Evolutionary conservation across 2,329 filamentous ascomycete species (phyloP), one percentile per base, ranked within the genome.

Genomic region (Sphaerostilbella broomeana): DNA sequence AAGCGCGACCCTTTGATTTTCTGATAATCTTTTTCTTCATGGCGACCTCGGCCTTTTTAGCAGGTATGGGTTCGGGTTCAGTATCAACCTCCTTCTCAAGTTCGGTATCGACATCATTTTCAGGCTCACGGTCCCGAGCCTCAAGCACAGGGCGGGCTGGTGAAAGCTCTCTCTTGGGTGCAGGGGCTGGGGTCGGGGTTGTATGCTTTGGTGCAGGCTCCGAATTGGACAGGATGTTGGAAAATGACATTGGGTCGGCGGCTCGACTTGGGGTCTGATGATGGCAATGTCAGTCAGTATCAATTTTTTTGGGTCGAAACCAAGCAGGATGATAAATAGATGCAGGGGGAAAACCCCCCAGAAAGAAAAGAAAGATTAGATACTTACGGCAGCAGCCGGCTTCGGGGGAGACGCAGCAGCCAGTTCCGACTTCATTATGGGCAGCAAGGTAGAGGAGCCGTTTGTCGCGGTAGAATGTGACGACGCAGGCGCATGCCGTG

Each of bases 161-260:
- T 36, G 52, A 47, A 22, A 44, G 46, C 20, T 43, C 45, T n/a
- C 31, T 44, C 18, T 51, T 49, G 13, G 44, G 37, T 21, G 47
- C 43, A 19, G 40, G 48, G n/a, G 11, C 25, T 19, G 10, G 13
- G 33, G 48, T 15, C 19, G 25, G 21, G 5, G 30, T 24, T 4
- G 67, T 72, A 6, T 73, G 70, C 45, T 71, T 71, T 3, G 71
- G 67, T 26, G 77, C 71, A 38, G 84, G 79, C 40, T 87, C 81
- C 40, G 84, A 74, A 50, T 78, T 88, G 4, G 87, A 90, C 29
- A 97, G 80, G 44, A 97, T 94, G 58, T 89, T 95, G 49, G 87
- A 92, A 56, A 97, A 92, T 5, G 89, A 92, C 89, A 95, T 95
- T 38, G 89, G 84, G 58, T 94, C 85, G 43, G 83, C 81, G 27